Evolutionary conservation across 2,329 filamentous ascomycete species (phyloP), one percentile per base, ranked within the genome.

Genomic region (Pyrenophora graminea): DNA sequence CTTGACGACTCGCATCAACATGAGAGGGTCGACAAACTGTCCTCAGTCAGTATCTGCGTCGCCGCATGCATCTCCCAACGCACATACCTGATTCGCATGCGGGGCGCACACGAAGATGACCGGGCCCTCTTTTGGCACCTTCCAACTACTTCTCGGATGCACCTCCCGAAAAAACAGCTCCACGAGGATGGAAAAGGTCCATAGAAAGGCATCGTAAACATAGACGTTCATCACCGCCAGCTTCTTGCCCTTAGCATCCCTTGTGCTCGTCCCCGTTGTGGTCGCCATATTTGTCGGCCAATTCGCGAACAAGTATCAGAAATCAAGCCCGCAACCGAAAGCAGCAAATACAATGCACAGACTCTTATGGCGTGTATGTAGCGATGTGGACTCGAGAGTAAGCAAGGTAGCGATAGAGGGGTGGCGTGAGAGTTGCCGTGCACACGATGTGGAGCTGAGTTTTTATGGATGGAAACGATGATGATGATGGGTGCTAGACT

Each of bases 141-240:
- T 93, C 91, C 94, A 99, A 57, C 92, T 90, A 62, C 91, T 91
- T 59, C 94, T 85, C 10, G 94, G 94, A 71, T 97, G 92, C 13
- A 99, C 91, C 76, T 99, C 94, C 63, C 94, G 88, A 80, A 99
- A 99, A 84, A 99, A 99, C 62, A 97, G 85, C 75, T 99, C 94
- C 60, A 95, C 86, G 45, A 97, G 81, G 58, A 97, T 84, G 36
- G 87, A 89, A 70, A 91, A 88, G 41, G 81, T 81, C 82, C 89
- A 91, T 27, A 92, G 80, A 67, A 91, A 88, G 52, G 86, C 80
- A 76, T 92, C 89, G 72, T 92, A 92, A 59, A 87, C 86, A 80
- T 83, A 88, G 62, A 84, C 81, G 65, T 84, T 85, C 85, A 89
- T 88, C 45, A 85, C 51, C 21, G 67, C 70, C 46, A 70, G 64